Conservation (phyloP, 495 filamentous ascomycete species). For the Elasticomyces elasticus region DNA sequence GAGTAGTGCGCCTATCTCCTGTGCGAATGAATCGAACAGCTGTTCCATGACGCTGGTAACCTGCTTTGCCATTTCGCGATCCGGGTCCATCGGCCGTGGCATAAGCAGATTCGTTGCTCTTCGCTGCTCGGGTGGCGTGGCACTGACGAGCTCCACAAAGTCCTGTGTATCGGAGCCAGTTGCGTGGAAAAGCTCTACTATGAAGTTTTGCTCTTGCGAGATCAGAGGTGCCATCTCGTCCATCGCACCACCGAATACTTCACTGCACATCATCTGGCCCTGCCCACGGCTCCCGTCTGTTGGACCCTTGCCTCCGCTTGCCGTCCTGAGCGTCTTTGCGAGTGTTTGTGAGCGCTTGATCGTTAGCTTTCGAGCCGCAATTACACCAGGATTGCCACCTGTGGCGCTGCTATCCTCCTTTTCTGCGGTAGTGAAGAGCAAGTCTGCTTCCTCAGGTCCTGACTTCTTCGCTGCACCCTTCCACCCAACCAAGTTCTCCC, state of each 20-base stretch:
- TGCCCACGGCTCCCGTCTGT: conserved; percentile 51
- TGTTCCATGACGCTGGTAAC: conserved; percentile 79
- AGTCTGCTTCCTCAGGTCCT: conserved; percentile 74
- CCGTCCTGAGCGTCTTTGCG: conserved; percentile 66
- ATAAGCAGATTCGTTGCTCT: conserved; percentile 56
- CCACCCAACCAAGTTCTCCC: conserved; percentile 70
- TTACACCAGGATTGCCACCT: conserved; percentile 42
- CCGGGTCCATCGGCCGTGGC: conserved; percentile 69
- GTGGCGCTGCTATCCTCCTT: conserved; percentile 54
- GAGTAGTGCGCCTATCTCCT: conserved; percentile 66
- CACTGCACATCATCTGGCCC: conserved; percentile 61
- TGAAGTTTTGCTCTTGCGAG: conserved; percentile 86
- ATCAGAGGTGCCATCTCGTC: conserved; percentile 70
- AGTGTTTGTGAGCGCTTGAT: conserved; percentile 76
- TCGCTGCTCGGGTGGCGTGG: conserved; percentile 55
- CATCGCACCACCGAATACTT: conserved; percentile 72
- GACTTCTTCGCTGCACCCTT: conserved; percentile 68
- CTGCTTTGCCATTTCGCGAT: conserved; percentile 68
- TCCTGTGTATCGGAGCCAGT: conserved; percentile 65
- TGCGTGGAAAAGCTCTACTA: conserved; percentile 87
- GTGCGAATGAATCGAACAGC: conserved; percentile 69
- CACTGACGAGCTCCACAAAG: conserved; percentile 67
- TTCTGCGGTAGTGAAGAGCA: conserved; percentile 78
- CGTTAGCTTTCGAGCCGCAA: conserved; percentile 78
- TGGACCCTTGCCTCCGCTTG: conserved; percentile 52